Evolutionary conservation across 495 filamentous ascomycete genomes (phyloP).

Genomic region (Tirmania nivea): DNA sequence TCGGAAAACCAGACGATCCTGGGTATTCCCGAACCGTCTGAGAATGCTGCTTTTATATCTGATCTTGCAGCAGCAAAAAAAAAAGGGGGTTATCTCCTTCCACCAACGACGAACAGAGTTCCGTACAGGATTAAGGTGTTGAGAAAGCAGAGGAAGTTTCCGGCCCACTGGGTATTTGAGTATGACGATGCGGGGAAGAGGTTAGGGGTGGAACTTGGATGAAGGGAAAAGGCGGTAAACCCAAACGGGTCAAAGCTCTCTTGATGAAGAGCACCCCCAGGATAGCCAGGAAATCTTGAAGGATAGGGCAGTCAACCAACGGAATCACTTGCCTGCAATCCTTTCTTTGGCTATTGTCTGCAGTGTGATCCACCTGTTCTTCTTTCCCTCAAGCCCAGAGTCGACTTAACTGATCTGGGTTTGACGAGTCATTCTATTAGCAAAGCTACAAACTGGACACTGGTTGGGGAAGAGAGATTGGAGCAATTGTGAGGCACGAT

Average conservation of each 20-base stretch:
- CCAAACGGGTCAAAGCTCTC: not conserved
- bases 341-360: not conserved
- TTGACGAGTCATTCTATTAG: not conserved
- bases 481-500: not conserved
- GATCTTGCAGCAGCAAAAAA: not conserved
- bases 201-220: not conserved
- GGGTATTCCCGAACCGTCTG: not conserved
- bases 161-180: not conserved
- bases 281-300: not conserved
- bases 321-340: not conserved
- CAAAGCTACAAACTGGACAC: not conserved
- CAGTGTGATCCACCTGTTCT: not conserved
- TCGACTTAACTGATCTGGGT: not conserved
- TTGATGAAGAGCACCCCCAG: not conserved
- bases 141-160: not conserved
- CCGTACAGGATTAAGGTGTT: not conserved
- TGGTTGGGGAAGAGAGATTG: not conserved
- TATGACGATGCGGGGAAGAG: not conserved
- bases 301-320: not conserved
- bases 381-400: not conserved
- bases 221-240: not conserved
- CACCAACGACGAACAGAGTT: not conserved
- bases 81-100: not conserved
- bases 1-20: not conserved
- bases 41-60: not conserved